Percentiles rank a stretch among this genome's conserved stretches.
These are phyloP conservation scores for Alternaria angustiovoidea DNA, from an alignment of 2,329 filamentous ascomycete species.

Conservation along the genomic window DNA sequence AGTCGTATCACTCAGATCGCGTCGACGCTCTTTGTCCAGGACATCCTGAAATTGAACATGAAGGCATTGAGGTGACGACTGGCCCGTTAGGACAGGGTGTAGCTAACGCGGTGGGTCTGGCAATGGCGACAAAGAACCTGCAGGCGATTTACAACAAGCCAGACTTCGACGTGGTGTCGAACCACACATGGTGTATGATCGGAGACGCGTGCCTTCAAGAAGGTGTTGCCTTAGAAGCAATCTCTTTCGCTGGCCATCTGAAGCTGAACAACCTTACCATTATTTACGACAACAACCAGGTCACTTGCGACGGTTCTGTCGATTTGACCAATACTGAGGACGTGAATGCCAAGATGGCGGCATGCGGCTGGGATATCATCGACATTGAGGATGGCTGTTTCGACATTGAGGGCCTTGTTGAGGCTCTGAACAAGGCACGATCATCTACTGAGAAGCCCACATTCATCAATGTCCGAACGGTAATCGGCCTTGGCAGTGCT, in stretches of 20 bases:
- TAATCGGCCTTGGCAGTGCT: conserved; percentile 63
- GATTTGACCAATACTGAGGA: conserved; percentile 64
- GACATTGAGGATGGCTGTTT: conserved; percentile 63
- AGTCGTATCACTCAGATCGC: conserved; percentile 60
- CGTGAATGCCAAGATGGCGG: conserved; percentile 66
- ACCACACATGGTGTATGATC: conserved; percentile 65
- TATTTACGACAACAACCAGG: conserved; percentile 69
- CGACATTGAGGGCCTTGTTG: conserved; percentile 59
- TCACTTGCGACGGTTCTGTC: conserved; percentile 66
- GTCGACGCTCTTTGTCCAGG: conserved; percentile 61
- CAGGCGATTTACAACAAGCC: conserved; percentile 66
- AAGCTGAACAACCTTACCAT: conserved; percentile 65
- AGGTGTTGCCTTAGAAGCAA: conserved; percentile 65
- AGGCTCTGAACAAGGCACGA: conserved; percentile 58
- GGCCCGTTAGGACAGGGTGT: conserved; percentile 67
- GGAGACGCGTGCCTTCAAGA: conserved; percentile 67
- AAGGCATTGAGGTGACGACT: conserved; percentile 67
- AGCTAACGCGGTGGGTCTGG: conserved; percentile 61
- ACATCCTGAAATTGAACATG: conserved; percentile 66
- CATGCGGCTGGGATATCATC: conserved; percentile 65
- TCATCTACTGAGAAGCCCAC: conserved; percentile 59
- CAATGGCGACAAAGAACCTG: conserved; percentile 66
- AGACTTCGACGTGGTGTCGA: conserved; percentile 58
- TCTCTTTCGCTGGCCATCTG: conserved; percentile 65
- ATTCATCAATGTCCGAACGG: conserved; percentile 66